A percentile compares a stretch with the other conserved stretches of the same genome.
These are phyloP conservation scores for Achaetomium macrosporum DNA, from an alignment of 2,329 filamentous ascomycete genomes.

Conservation along the genomic window DNA sequence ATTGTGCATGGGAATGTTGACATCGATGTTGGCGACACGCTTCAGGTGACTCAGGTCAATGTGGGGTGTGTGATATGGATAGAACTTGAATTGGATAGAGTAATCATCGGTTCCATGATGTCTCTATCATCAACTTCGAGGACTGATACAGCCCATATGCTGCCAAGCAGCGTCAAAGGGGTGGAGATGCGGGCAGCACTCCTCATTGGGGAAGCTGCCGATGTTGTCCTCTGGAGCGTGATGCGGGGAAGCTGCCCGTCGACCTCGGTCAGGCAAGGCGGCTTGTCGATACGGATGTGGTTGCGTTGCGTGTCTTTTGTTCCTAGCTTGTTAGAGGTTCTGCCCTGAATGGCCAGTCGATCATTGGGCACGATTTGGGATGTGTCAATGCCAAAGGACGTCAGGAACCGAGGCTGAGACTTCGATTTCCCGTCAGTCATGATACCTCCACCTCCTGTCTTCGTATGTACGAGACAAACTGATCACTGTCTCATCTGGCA, in stretches of 20 bases:
- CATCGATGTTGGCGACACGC: too few species aligned
- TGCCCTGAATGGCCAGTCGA: not conserved
- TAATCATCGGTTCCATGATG: not conserved
- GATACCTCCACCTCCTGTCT: too few species aligned
- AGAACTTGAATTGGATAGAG: not conserved
- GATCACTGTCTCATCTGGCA: not conserved
- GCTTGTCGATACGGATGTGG: too few species aligned
- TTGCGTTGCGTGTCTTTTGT: constrained; percentile 1
- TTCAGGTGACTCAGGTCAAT: too few species aligned
- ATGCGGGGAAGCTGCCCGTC: constrained; percentile 15
- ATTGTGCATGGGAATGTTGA: constrained; percentile 42
- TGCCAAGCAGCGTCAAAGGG: constrained; percentile 9
- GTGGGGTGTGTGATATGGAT: too few species aligned
- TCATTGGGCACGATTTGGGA: not conserved
- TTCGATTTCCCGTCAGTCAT: too few species aligned
- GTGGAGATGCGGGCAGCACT: too few species aligned
- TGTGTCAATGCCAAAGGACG: too few species aligned
- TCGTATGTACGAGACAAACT: not conserved
- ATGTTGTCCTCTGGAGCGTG: constrained; percentile 6
- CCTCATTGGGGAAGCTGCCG: constrained; percentile 10
- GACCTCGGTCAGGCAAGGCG: constrained; percentile 9
- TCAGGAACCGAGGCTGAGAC: too few species aligned
- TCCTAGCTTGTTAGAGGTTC: not conserved
- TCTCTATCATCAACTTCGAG: not conserved
- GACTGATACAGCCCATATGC: not conserved